phyloP scores from a whole-genome alignment of 108 stramenopile genomes.

The Nitzschia putrida region DNA sequence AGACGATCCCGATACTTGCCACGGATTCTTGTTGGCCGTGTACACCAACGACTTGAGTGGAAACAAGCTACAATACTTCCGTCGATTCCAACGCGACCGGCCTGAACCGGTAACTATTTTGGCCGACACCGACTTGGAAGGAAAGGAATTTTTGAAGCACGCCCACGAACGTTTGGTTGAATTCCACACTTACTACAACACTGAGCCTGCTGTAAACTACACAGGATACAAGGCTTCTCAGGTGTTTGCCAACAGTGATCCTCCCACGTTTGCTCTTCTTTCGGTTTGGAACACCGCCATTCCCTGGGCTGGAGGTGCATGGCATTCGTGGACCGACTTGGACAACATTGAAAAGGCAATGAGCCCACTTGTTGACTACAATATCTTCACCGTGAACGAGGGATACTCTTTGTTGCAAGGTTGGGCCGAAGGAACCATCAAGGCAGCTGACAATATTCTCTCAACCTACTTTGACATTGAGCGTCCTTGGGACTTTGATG shows the following conservation, averaged over 20 bases:
- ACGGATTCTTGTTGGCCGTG: slow-evolving; percentile 40
- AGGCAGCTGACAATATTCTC: slow-evolving; percentile 28
- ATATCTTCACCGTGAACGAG: slow-evolving; percentile 32
- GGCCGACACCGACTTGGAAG: slow-evolving; percentile 21
- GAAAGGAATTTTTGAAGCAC: slow-evolving; percentile 24
- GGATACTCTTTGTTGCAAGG: slow-evolving; percentile 33
- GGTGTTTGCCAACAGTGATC: background rate
- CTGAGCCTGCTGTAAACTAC: slow-evolving; percentile 9
- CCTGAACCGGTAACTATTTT: slow-evolving; percentile 39
- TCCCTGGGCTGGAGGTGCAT: slow-evolving; percentile 32
- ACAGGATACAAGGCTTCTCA: slow-evolving; percentile 20
- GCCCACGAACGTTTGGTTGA: slow-evolving; percentile 30
- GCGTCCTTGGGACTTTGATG: slow-evolving; percentile 38
- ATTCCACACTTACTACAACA: slow-evolving; percentile 25
- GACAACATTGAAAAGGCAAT: slow-evolving; percentile 14
- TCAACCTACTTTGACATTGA: slow-evolving; percentile 22
- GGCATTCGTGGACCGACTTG: slow-evolving; percentile 40
- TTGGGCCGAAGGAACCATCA: slow-evolving; percentile 37
- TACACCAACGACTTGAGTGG: slow-evolving; percentile 32
- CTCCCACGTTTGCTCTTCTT: slow-evolving; percentile 30
- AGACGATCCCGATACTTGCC: slow-evolving; percentile 23
- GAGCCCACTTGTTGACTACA: slow-evolving; percentile 10
- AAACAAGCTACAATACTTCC: slow-evolving; percentile 34
- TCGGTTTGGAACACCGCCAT: slow-evolving; percentile 30
- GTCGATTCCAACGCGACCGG: slow-evolving; percentile 39